Evolutionary conservation across 1,284 basidiomycete species (phyloP), one percentile per base, ranked within the genome.

Genomic region (Earliella scabrosa): DNA sequence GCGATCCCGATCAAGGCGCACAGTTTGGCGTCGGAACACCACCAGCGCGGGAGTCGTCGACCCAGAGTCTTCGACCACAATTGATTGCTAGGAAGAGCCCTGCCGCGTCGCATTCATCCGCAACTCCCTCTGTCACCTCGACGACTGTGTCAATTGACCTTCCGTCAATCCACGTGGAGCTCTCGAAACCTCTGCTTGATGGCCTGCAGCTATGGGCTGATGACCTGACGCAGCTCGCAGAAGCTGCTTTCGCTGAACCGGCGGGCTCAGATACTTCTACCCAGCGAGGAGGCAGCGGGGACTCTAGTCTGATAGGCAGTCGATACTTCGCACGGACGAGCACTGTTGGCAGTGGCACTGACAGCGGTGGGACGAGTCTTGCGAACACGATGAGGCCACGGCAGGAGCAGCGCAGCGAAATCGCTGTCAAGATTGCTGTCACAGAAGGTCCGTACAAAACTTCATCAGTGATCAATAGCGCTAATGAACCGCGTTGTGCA

Each of bases 201-300:
- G 84, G 84, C 11, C 69, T 97, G 16, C 93, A 96, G 69, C 88
- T 88, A 64, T 92, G 91, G 80, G 87, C 86, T 8, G 95, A 98
- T 67, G 94, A 96, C 68, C 71, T 88, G 21, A 77, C 86, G 5
- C 92, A 92, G 66, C 81, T 89, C 58, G 67, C 87, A 2, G 90
- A 85, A 49, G 72, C 67, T 8, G 60, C 63, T 1, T 60, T 67
- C 38, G 48, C 57, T 21, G 66, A 71, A 26, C 46, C 49, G 16
- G 36, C 54, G 0, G 65, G 66, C 2, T 50, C 56, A 2, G 59
- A 64, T 11, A 23, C 59, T 7, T 63, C 74, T 57, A 66, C 73
- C 3, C 73, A 76, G 36, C 71, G 66, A 23, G 63, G 65, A 11
- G 71, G 73, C 59, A 82, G 84, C 55, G 79, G 77, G 53, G 82